Evolutionary conservation across 805 yeast genomes (phyloP), one percentile per base, ranked within the genome.

Genomic region (Isabelozyma heimii): DNA sequence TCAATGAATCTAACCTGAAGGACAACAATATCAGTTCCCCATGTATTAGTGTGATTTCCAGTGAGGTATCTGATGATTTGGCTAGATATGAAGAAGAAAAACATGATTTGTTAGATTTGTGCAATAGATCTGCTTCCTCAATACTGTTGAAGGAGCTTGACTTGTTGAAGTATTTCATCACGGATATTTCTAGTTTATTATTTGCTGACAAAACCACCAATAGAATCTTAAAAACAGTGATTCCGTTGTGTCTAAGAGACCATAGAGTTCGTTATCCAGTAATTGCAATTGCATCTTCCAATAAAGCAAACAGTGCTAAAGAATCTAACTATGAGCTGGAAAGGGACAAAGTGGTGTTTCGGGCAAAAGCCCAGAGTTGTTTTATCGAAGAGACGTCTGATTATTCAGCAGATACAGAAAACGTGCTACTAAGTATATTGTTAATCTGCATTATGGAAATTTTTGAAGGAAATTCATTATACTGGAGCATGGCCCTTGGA

Each of bases 251-350:
- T 8, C 43, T 61, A 8, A 48, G 44, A 14, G 53, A 54, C 35
- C 43, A 24, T 5, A 48, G 49, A 20, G 54, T 63, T 5, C 45
- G 64, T 13, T 55, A 61, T 43, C 66, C 68, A 1, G 40, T 63
- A 2, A 17, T 62, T 3, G 65, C 60, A 5, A 63, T 63, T 4
- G 56, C 66, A 10, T 62, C 65, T 14, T 58, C 66, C 2, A 65
- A 61, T 15, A 37, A 37, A 15, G 52, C 57, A 7, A 52, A 49
- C 39, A 37, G 39, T 14, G 16, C 14, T 8, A 17, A 33, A 7
- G 44, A 45, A 20, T 30, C 27, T 40, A n/a, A 42, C 26, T 24
- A 33, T 44, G 20, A 45, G 40, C 40, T 45, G 37, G 27, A 46
- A 40, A 20, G 55, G 35, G 54, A 47, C 37, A 51, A 48, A 6